Evolutionary conservation across 345 rosid species (phyloP), one percentile per base, ranked within the genome.

Genomic region (Cardamine resedifolia): DNA sequence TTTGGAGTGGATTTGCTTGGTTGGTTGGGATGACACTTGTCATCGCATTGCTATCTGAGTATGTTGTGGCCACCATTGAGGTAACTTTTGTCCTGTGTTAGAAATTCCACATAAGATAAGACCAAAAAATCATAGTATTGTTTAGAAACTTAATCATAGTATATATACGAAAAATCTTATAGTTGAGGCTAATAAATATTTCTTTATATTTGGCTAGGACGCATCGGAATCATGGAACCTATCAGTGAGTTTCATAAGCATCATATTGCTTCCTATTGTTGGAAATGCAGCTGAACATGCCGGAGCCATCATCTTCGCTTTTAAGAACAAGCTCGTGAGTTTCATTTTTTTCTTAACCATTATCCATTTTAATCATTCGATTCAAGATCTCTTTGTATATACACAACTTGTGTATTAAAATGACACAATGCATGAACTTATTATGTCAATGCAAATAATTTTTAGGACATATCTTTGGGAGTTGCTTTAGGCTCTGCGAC

Each of bases 231-330:
- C 96, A 30, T 90, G 96, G 98, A 91, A 96, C 9, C 80, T 93
- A 72, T 88, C 98, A n/a, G 80, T 93, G n/a, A 87, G 90, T 80
- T 93, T 93, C 73, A 89, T 90, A 80, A 86, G 97, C 81, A 91
- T 93, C 30, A 90, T 93, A 39, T 76, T 93, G 84, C 84, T 93
- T 19, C 97, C 98, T 2, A 93, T 93, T 14, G 96, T 90, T 61
- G 98, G 98, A 49, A 93, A 93, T 49, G 98, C 98, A 0, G 98
- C 97, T 9, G 98, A 93, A 66, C 98, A 93, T 23, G 97, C 97
- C 28, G 98, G 98, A 58, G 88, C 98, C 7, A 64, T 90, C 78
- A 90, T 90, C 14, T 93, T 93, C 20, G 98, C 97, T 36, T 87
- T 81, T 66, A 93, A 89, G 84, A 90, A 93, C 87, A 93, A 93